These are phyloP conservation scores for Trypanosoma cruzi DNA, from an alignment of 208 protist genomes.

Conservation along the genomic window DNA sequence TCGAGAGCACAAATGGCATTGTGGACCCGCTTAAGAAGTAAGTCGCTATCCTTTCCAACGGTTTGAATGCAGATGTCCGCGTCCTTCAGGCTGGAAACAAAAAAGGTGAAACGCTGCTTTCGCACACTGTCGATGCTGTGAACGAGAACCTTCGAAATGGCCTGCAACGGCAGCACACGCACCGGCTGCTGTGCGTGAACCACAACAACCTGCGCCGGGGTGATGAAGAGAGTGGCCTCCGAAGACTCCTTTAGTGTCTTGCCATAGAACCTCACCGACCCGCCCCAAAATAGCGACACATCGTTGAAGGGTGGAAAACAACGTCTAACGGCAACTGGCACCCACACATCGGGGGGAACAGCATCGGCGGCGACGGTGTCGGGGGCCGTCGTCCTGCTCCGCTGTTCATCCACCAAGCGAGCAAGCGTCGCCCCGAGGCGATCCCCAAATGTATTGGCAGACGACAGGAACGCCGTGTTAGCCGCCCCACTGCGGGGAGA, in stretches of 20 bases:
- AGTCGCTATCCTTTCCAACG: neutral
- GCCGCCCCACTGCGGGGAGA: neutral
- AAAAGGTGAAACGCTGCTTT: slow-evolving; percentile 1
- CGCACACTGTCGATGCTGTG: neutral
- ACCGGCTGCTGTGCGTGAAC: slow-evolving; percentile 2
- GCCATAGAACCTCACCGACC: neutral
- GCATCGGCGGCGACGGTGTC: neutral
- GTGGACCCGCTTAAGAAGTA: slow-evolving; percentile 7
- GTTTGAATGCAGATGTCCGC: slow-evolving; percentile 16
- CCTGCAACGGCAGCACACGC: slow-evolving; percentile 16
- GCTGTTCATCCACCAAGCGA: slow-evolving; percentile 1
- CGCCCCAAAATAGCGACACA: slow-evolving; percentile 13
- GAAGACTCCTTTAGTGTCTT: neutral
- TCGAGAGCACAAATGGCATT: neutral
- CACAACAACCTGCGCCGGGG: slow-evolving; percentile 11
- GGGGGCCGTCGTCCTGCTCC: neutral
- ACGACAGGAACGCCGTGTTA: no score
- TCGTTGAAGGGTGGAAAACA: slow-evolving; percentile 19
- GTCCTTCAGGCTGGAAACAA: slow-evolving; percentile 13
- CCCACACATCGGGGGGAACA: neutral
- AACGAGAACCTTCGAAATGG: slow-evolving; percentile 9
- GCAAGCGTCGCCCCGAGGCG: slow-evolving; percentile 13
- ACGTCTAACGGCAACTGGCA: neutral
- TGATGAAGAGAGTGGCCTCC: slow-evolving; percentile 6
- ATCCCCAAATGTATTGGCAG: neutral